These are phyloP conservation scores for Potentilla sterilis DNA, from an alignment of 306 rosid species.

Conservation along the genomic window DNA sequence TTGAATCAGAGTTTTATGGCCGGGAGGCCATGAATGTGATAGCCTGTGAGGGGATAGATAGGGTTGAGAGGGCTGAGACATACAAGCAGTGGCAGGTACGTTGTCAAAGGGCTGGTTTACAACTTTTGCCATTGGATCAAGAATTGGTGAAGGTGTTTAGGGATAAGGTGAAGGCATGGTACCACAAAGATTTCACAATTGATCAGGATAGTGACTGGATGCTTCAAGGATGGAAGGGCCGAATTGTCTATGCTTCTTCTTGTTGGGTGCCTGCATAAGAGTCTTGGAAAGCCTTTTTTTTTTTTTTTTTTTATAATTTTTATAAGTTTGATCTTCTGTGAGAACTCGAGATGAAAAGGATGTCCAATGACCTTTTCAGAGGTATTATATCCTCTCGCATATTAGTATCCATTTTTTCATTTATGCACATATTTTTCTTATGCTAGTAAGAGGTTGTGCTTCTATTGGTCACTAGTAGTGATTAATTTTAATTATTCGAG, in stretches of 20 bases:
- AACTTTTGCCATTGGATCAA: conserved; percentile 39
- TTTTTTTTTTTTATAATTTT: neutral
- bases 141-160: conserved; percentile 25
- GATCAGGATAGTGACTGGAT: conserved; percentile 54
- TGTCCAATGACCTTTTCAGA: neutral
- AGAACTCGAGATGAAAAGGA: neutral
- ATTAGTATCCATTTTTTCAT: neutral
- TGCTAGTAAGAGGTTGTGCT: neutral
- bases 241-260: conserved; percentile 50
- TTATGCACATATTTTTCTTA: neutral
- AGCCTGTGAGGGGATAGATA: conserved; percentile 63
- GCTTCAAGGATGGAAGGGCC: conserved; percentile 75
- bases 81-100: conserved; percentile 68
- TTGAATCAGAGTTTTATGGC: conserved; percentile 56
- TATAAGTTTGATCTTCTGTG: neutral
- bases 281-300: neutral
- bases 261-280: conserved; percentile 66
- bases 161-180: conserved; percentile 34
- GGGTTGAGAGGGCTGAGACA: conserved; percentile 66
- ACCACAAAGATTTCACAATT: conserved; percentile 46
- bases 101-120: conserved; percentile 43
- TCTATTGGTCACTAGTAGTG: neutral
- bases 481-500: neutral
- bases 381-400: conserved; percentile 2
- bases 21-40: conserved; percentile 50